Base-by-base conservation (phyloP, 176 grass and related monocot species). In the Bothriochloa decipiens region DNA sequence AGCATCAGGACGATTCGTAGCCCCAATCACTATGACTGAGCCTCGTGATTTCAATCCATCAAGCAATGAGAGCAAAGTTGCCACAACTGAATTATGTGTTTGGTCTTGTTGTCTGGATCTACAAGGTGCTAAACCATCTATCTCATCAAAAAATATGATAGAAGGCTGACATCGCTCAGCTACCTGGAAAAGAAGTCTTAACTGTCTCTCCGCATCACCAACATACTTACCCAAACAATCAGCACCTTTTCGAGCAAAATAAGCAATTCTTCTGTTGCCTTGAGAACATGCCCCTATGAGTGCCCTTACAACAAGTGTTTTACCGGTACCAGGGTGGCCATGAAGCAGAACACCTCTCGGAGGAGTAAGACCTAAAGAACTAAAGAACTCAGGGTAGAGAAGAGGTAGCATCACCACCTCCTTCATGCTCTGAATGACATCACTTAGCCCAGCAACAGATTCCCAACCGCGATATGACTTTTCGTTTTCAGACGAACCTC, bases 221-320 rank as follows among this genome's bases (percentile, higher is more conserved):
- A 98, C 96, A 86, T 98, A 98, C 74, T 98, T 98, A 55, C 96
- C 96, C 80, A 98, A 88, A 95, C 96, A 98, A 93, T 98, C 96
- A 81, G 96, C 91, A 80, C 96, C 96, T 89, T 98, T 98, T 70
- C 96, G 87, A 70, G 93, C 91, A 95, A 98, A 98, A 90, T 96
- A 98, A 83, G 93, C 91, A 83, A 98, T 98, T 74, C 88, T 88
- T 89, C 86, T 93, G 78, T 94, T 90, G 53, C 96, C 96, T 32
- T 83, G 89, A 41, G 93, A 98, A 69, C 93, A 95, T 83, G 96
- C 96, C 82, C 96, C 96, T 86, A 98, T 98, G 50, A 98, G 89
- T 60, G 96, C 89, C 26, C 93, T 88, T 13, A 98, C 96, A 53
- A 95, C 88, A 74, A 92, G 91, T 84, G 96, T 98, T 94, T 98